phyloP scores from a whole-genome alignment of 192 early-diverging fungal species.

The Gonapodya prolifera region DNA sequence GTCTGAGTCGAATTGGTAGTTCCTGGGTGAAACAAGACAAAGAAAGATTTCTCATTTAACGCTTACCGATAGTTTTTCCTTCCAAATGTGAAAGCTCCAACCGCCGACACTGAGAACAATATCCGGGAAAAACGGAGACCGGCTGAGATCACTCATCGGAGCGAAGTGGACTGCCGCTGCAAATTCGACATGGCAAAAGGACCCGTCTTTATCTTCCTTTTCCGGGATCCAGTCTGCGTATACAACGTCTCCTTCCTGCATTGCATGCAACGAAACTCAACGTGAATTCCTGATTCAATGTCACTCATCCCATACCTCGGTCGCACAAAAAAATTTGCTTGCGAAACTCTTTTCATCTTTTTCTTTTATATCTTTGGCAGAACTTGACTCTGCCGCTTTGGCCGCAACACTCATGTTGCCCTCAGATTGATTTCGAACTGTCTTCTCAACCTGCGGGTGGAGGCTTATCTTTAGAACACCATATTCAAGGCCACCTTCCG shows the following conservation, averaged over 20 bases:
- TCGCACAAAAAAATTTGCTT: constrained; percentile 43
- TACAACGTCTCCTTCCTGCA: constrained; percentile 42
- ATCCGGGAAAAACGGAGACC: constrained; percentile 50
- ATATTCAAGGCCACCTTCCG: constrained; percentile 53
- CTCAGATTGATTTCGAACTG: neutral
- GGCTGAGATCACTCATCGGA: constrained; percentile 37
- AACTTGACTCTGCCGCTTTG: constrained; percentile 8
- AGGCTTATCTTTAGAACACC: constrained; percentile 33
- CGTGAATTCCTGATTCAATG: neutral
- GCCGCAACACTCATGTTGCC: constrained; percentile 4
- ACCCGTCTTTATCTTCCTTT: constrained; percentile 45
- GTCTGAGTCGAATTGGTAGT: constrained; percentile 13
- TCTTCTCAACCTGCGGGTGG: neutral
- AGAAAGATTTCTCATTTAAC: neutral
- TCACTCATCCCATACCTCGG: constrained; percentile 19
- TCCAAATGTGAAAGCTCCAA: constrained; percentile 49
- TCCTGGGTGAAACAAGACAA: neutral
- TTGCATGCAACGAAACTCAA: constrained; percentile 4
- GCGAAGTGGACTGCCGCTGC: constrained; percentile 36
- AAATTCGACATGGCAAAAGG: constrained; percentile 35
- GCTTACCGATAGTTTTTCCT: constrained; percentile 29
- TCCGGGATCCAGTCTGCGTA: constrained; percentile 45
- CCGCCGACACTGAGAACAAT: constrained; percentile 43
- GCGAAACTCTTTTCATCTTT: constrained; percentile 13
- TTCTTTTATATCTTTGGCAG: constrained; percentile 12